Conservation (phyloP, 768 basidiomycete species). For the Coprinopsis cinerea region DNA sequence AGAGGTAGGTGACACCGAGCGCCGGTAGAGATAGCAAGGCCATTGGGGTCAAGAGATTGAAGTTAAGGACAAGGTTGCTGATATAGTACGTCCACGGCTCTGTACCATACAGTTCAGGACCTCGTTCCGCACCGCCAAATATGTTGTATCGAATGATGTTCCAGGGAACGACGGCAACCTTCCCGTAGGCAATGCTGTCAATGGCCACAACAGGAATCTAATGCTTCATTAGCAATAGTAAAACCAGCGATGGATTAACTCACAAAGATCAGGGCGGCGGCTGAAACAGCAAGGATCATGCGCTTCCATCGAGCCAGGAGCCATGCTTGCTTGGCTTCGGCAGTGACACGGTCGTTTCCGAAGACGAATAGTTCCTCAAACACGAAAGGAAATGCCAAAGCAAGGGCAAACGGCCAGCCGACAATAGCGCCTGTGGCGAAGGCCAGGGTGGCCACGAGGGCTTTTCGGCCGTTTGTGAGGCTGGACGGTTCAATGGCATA, state of each 20-base stretch:
- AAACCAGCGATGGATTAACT: conserved; percentile 19
- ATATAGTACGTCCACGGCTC: conserved; percentile 85
- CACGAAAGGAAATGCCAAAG: conserved; percentile 83
- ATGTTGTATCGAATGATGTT: conserved; percentile 94
- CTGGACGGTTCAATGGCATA: conserved; percentile 59
- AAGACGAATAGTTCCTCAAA: conserved; percentile 83
- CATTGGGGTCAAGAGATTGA: conserved; percentile 80
- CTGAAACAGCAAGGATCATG: conserved; percentile 45
- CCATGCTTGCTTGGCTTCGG: conserved; percentile 46
- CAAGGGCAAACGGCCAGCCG: conserved; percentile 96
- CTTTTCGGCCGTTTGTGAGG: conserved; percentile 45
- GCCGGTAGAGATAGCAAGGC: conserved; percentile 79
- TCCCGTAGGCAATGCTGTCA: conserved; percentile 86
- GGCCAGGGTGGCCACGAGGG: conserved; percentile 56
- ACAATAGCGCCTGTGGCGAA: conserved; percentile 83
- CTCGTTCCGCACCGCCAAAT: conserved; percentile 70
- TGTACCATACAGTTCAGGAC: conserved; percentile 92
- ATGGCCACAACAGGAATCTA: conserved; percentile 81
- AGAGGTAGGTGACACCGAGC: conserved; percentile 61
- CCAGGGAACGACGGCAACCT: conserved; percentile 75
- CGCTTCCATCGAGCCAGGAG: conserved; percentile 53
- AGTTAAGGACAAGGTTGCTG: conserved; percentile 86
- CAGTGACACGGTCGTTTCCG: conserved; percentile 58
- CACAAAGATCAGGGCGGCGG: conserved; percentile 61
- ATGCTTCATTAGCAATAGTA: neutral